Conservation (phyloP, 225 moss, liverwort and hornwort genomes). For the Neckera pumila region DNA sequence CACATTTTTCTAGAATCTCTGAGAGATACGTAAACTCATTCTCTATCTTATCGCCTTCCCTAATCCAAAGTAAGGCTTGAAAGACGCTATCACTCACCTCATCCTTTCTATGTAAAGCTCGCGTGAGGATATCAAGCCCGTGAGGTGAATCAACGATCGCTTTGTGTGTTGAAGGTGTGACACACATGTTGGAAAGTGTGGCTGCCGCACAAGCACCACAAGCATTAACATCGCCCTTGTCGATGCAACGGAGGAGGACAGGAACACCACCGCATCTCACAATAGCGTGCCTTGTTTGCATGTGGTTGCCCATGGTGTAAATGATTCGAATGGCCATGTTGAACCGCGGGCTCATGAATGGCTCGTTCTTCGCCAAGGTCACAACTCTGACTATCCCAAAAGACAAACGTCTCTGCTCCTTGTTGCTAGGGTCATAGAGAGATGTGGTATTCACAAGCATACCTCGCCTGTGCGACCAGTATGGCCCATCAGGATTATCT, state of each 20-base stretch:
- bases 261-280: slow-evolving; percentile 12
- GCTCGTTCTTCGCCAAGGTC: slow-evolving; percentile 12
- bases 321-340: slow-evolving; percentile 20
- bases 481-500: slow-evolving; percentile 1
- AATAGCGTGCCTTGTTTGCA: slow-evolving; percentile 10
- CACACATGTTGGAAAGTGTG: slow-evolving; percentile 3
- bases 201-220: neutral
- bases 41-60: neutral
- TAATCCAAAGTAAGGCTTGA: neutral
- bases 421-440: slow-evolving; percentile 17
- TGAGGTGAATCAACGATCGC: slow-evolving; percentile 16
- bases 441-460: slow-evolving; percentile 8
- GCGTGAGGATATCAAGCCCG: slow-evolving; percentile 11
- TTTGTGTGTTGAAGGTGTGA: slow-evolving; percentile 18
- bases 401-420: slow-evolving; percentile 11
- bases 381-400: slow-evolving; percentile 15
- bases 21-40: neutral
- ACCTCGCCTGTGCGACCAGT: slow-evolving; percentile 9
- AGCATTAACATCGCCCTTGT: neutral
- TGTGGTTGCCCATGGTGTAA: slow-evolving; percentile 12
- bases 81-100: neutral
- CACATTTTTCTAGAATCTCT: slow-evolving; percentile 16
- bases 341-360: slow-evolving; percentile 14
- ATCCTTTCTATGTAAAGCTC: neutral
- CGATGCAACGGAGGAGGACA: slow-evolving; percentile 24